Evolutionary conservation across 176 grass and related monocot genomes (phyloP).

Genomic region (Eragrostis nindensis): DNA sequence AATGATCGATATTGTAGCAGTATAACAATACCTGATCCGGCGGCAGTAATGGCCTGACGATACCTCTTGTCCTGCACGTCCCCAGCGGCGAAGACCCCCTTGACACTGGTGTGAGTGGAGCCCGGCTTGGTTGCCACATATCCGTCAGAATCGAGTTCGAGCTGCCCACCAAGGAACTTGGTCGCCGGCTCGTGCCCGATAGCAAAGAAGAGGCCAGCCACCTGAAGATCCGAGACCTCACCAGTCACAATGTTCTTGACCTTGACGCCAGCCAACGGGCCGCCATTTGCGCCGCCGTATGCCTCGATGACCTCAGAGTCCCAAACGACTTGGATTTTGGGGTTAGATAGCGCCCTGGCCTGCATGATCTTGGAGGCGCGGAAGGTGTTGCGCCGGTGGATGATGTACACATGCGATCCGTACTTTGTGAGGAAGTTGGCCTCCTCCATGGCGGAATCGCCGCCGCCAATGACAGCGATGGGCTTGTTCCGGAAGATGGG

Average conservation of each 20-base stretch:
- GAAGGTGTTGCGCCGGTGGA: constrained; percentile 91
- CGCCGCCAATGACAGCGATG: constrained; percentile 84
- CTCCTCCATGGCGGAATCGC: constrained; percentile 99
- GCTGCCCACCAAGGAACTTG: constrained; percentile 91
- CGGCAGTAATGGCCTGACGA: constrained; percentile 87
- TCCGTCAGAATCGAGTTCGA: constrained; percentile 81
- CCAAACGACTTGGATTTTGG: constrained; percentile 87
- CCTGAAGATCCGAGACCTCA: constrained; percentile 65
- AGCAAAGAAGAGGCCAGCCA: constrained; percentile 89
- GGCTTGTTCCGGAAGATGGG: constrained; percentile 86
- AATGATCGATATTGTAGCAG: not conserved
- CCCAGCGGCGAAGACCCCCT: constrained; percentile 86
- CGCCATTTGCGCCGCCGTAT: constrained; percentile 49
- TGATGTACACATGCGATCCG: constrained; percentile 88
- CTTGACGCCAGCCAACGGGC: constrained; percentile 75
- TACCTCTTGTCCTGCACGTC: constrained; percentile 98
- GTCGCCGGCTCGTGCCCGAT: constrained; percentile 93
- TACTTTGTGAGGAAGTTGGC: constrained; percentile 98
- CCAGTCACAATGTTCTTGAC: constrained; percentile 70
- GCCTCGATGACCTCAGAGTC: constrained; percentile 91
- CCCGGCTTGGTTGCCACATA: constrained; percentile 77
- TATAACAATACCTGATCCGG: constrained; percentile 69
- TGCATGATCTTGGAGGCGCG: constrained; percentile 99
- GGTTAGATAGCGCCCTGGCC: constrained; percentile 74
- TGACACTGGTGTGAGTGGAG: constrained; percentile 83